A percentile compares a stretch with the other conserved stretches of the same genome.
Conservation (phyloP, 306 rosid species). For the Amphicarpaea edgeworthii region DNA sequence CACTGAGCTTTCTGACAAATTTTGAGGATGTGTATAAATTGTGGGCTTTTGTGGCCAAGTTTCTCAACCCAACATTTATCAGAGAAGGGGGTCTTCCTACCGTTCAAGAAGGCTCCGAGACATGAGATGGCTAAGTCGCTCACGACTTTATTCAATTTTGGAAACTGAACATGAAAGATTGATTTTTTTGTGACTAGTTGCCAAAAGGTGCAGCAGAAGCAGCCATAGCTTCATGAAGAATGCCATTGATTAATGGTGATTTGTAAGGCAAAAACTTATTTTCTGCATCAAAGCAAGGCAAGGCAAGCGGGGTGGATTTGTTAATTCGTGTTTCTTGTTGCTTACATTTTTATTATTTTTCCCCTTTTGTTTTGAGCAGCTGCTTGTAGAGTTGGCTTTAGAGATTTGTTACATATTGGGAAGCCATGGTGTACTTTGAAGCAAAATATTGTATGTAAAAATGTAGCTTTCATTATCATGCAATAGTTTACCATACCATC, state of each 20-base stretch:
- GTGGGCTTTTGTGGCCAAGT: constrained; percentile 93
- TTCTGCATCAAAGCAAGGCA: constrained; percentile 45
- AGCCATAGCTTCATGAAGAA: constrained; percentile 41
- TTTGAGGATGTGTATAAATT: constrained; percentile 92
- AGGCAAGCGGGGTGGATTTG: constrained; percentile 63
- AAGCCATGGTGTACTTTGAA: constrained; percentile 53
- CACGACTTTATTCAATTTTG: constrained; percentile 43
- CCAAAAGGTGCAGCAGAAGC: constrained; percentile 27
- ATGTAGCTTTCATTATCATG: constrained; percentile 38
- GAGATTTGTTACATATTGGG: constrained; percentile 64
- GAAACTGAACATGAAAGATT: constrained; percentile 41
- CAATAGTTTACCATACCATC: constrained; percentile 2
- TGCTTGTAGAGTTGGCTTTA: constrained; percentile 71
- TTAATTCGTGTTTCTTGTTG: constrained; percentile 69
- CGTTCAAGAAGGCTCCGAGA: constrained; percentile 79
- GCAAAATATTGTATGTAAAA: constrained; percentile 50
- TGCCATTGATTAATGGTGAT: constrained; percentile 40
- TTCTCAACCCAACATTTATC: constrained; percentile 77
- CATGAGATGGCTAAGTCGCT: constrained; percentile 39
- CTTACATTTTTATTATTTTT: constrained; percentile 59
- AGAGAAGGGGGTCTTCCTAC: constrained; percentile 74
- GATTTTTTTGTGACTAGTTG: constrained; percentile 37
- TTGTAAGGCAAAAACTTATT: constrained; percentile 41
- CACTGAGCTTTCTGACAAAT: constrained; percentile 85
- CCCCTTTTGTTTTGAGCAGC: constrained; percentile 35